These are phyloP conservation scores for Protea cynaroides DNA, from an alignment of 164 flowering plant species.

Conservation along the genomic window DNA sequence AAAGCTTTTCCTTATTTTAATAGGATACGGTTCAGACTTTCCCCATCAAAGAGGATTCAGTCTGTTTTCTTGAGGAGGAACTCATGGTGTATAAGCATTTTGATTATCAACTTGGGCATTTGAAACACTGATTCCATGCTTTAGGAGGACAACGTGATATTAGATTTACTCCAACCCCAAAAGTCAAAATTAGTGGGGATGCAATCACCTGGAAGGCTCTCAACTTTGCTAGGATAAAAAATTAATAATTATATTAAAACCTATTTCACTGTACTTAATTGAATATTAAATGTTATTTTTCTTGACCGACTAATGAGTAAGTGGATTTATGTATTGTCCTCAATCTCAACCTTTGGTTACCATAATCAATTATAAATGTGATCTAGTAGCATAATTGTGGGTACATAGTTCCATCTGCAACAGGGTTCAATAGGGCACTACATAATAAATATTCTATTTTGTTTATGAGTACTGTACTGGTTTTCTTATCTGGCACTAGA, in stretches of 20 bases:
- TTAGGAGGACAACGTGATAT: constrained; percentile 23
- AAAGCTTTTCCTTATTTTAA: constrained; percentile 24
- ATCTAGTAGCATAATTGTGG: constrained; percentile 14
- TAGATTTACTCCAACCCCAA: constrained; percentile 14
- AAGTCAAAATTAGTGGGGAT: constrained; percentile 56
- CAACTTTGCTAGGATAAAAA: no score
- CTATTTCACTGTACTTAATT: constrained; percentile 31
- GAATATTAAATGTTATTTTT: constrained; percentile 27
- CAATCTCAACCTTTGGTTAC: constrained; percentile 13
- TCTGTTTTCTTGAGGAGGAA: constrained; percentile 23
- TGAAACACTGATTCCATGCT: constrained; percentile 39
- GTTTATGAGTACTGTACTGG: constrained; percentile 19
- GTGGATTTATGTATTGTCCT: constrained; percentile 37
- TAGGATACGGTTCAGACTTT: constrained; percentile 46
- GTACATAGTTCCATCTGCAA: constrained; percentile 41
- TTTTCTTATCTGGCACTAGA: constrained; percentile 42
- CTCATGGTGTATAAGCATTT: constrained; percentile 22
- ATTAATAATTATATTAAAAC: constrained; percentile 32
- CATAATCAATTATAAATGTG: constrained; percentile 7
- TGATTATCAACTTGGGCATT: constrained; percentile 17
- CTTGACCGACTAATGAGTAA: constrained; percentile 32
- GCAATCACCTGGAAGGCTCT: constrained; percentile 38
- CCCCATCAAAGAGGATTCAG: constrained; percentile 52
- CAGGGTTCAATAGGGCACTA: constrained; percentile 15
- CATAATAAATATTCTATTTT: constrained; percentile 16